Evolutionary conservation across 2,329 filamentous ascomycete genomes (phyloP), one percentile per base, ranked within the genome.

Genomic region (Venturia effusa): DNA sequence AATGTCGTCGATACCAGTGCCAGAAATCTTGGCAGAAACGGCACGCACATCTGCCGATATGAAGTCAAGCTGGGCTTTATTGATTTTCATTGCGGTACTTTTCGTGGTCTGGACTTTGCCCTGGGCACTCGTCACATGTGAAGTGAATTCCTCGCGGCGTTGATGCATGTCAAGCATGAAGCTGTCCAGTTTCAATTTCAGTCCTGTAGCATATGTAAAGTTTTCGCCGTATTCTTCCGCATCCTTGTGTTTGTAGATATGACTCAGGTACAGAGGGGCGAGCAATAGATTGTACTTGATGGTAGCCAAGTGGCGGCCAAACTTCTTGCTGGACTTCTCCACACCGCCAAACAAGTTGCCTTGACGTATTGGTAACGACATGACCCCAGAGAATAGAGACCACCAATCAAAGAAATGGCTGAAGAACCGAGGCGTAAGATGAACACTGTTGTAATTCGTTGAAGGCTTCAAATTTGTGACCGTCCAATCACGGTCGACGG

Each of bases 331-430:
- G 57, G 91, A 94, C 79, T 96, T 97, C 69, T 97, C 94, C 30
- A 92, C 84, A 0, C 91, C 92, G 6, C 92, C 93, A 86, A 92
- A 99, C 3, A 99, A 81, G 59, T 84, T 83, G 19, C 94, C 94
- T 77, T 99, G 95, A 0, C 94, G 90, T 64, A 99, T 88, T 13
- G 94, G 95, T 34, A 99, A 81, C 13, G 93, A 95, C 87, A 97
- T 92, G 10, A 93, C 89, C 1, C 93, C 92, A 10, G 92, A 92
- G 75, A 99, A 99, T 68, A 97, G 85, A 0, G 89, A 93, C 92
- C 92, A 97, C 94, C 94, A 99, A 64, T 87, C 86, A 77, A 92
- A 97, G 80, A 99, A 99, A 73, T 99, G 94, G 0, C 93, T 97
- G 74, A 99, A 99, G 79, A 99, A 96, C 10, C 92, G 87, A 6